Conservation (phyloP, 305 asterid species). For the Fraxinus baroniana region DNA sequence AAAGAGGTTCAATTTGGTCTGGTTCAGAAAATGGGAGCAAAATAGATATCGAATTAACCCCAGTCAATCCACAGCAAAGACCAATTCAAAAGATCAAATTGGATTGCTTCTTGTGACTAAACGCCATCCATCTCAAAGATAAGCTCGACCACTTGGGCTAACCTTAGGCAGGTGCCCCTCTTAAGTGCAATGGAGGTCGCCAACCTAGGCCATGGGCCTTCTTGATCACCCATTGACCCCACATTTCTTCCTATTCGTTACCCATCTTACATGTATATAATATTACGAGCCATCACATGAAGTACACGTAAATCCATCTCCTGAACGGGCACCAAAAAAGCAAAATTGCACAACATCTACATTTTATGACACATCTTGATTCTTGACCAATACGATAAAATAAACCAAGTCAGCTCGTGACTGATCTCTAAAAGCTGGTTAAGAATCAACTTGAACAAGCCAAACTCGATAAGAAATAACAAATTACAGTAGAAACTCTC, state of each 20-base stretch:
- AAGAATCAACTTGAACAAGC: neutral
- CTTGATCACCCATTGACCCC: slow-evolving; percentile 47
- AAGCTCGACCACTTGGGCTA: slow-evolving; percentile 34
- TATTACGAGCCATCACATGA: neutral
- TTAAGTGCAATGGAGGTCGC: slow-evolving; percentile 40
- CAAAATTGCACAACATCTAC: neutral
- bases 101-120: neutral
- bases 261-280: neutral
- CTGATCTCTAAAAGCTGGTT: neutral
- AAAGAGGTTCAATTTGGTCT: neutral
- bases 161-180: slow-evolving; percentile 32
- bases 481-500: neutral
- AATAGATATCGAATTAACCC: neutral
- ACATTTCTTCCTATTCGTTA: neutral
- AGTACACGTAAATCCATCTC: neutral
- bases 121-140: neutral
- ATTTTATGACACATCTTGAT: neutral
- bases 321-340: neutral
- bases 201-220: slow-evolving; percentile 42
- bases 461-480: neutral
- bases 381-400: neutral
- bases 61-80: neutral
- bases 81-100: neutral
- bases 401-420: neutral
- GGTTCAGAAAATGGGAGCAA: neutral